Evolutionary conservation across 1,284 basidiomycete species (phyloP).

Genomic region (Leccinum huronense): DNA sequence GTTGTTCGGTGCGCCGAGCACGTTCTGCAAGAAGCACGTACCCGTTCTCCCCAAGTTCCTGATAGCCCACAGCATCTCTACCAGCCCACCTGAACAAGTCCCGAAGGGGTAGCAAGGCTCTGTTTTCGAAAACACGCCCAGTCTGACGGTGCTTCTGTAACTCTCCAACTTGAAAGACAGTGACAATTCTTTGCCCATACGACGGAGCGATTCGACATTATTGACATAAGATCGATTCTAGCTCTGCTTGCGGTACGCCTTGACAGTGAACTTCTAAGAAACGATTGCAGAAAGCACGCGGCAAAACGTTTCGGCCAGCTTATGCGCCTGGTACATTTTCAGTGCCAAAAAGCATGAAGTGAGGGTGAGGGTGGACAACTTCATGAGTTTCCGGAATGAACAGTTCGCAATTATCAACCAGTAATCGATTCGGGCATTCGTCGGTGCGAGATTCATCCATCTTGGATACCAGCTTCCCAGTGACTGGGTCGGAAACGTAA

Average conservation of each 20-base stretch:
- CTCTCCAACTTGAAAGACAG: slow-evolving; percentile 77
- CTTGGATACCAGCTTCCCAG: slow-evolving; percentile 92
- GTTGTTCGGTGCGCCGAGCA: slow-evolving; percentile 79
- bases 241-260: slow-evolving; percentile 92
- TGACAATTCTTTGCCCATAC: slow-evolving; percentile 88
- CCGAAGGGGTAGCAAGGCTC: slow-evolving; percentile 91
- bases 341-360: slow-evolving; percentile 98
- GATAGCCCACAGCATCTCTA: slow-evolving; percentile 84
- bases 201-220: slow-evolving; percentile 90
- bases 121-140: slow-evolving; percentile 96
- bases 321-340: slow-evolving; percentile 99
- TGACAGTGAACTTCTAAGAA: slow-evolving; percentile 99
- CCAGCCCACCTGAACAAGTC: slow-evolving; percentile 98
- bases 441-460: slow-evolving; percentile 97
- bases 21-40: slow-evolving; percentile 98
- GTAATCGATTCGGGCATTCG: slow-evolving; percentile 92
- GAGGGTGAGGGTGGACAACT: slow-evolving; percentile 88
- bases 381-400: slow-evolving; percentile 97
- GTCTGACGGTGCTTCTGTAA: slow-evolving; percentile 90
- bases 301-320: slow-evolving; percentile 92
- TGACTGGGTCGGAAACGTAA: slow-evolving; percentile 89
- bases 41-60: slow-evolving; percentile 93
- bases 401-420: slow-evolving; percentile 98
- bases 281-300: slow-evolving; percentile 96
- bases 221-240: slow-evolving; percentile 91